Percentiles rank a stretch among this genome's conserved stretches.
phyloP scores from a whole-genome alignment of 192 early-diverging fungal species.

The Geosiphon pyriformis region DNA sequence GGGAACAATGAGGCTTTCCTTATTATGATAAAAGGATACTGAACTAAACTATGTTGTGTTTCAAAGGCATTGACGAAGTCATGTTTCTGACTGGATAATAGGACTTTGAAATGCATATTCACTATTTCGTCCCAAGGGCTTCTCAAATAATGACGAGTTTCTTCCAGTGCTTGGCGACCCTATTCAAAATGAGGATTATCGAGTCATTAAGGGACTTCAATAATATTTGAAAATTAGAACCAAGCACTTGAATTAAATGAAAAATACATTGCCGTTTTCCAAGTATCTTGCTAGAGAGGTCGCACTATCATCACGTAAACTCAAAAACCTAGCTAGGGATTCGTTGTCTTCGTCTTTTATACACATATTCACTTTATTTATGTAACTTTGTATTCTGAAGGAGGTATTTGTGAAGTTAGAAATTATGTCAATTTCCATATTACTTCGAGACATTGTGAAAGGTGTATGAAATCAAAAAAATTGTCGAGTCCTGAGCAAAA shows the following conservation, averaged over 20 bases:
- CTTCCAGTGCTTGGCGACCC: neutral
- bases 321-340: neutral
- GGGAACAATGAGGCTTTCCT: neutral
- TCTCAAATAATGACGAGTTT: neutral
- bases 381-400: neutral
- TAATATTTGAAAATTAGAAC: no score
- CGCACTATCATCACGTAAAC: neutral
- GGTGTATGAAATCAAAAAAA: neutral
- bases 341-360: neutral
- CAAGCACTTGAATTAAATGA: neutral
- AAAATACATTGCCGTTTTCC: neutral
- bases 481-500: no score
- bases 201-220: no score
- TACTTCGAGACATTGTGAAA: neutral
- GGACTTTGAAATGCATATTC: slow-evolving; percentile 34
- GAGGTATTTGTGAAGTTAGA: neutral
- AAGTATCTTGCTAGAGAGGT: neutral
- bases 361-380: neutral
- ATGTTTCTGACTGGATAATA: slow-evolving; percentile 21
- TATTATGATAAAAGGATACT: slow-evolving; percentile 38
- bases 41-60: slow-evolving; percentile 39
- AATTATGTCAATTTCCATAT: neutral
- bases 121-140: slow-evolving; percentile 47
- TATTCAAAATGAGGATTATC: neutral
- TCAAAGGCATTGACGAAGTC: slow-evolving; percentile 39